Conservation (phyloP, 495 filamentous ascomycete species). For the Articulospora tetracladia region DNA sequence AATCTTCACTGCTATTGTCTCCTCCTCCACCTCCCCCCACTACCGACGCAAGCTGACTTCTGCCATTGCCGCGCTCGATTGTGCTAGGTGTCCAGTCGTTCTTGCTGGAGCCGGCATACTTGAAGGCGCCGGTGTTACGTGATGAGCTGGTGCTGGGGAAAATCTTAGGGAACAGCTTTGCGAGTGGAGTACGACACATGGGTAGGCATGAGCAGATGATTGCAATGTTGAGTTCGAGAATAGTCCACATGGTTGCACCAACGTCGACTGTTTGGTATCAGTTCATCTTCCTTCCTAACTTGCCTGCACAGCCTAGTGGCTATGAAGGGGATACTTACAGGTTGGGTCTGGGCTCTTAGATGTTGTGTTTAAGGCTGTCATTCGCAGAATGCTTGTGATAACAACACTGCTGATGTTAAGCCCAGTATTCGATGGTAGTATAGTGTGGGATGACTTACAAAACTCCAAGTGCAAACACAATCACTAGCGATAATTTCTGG, state of each 20-base stretch:
- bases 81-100: slow-evolving; percentile 7
- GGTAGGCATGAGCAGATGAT: slow-evolving; percentile 21
- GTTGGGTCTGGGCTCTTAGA: slow-evolving; percentile 10
- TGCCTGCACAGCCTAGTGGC: not conserved
- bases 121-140: not conserved
- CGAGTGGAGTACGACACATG: not conserved
- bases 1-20: slow-evolving; percentile 2
- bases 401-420: slow-evolving; percentile 19
- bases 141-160: slow-evolving; percentile 1
- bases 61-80: not conserved
- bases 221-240: slow-evolving; percentile 28
- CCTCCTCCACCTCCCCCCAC: not conserved
- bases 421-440: not conserved
- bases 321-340: slow-evolving; percentile 16
- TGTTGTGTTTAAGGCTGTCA: slow-evolving; percentile 17
- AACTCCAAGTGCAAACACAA: slow-evolving; percentile 35
- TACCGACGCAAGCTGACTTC: slow-evolving; percentile 1
- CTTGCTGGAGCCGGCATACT: not conserved
- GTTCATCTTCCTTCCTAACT: not conserved
- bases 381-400: slow-evolving; percentile 25
- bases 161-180: slow-evolving; percentile 1
- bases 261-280: not conserved
- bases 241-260: slow-evolving; percentile 20
- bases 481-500: slow-evolving; percentile 34
- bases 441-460: slow-evolving; percentile 26